Percentiles rank a stretch among this genome's conserved stretches.
Evolutionary conservation across 192 early-diverging fungal genomes (phyloP).

Genomic region (Backusella morwellensis): DNA sequence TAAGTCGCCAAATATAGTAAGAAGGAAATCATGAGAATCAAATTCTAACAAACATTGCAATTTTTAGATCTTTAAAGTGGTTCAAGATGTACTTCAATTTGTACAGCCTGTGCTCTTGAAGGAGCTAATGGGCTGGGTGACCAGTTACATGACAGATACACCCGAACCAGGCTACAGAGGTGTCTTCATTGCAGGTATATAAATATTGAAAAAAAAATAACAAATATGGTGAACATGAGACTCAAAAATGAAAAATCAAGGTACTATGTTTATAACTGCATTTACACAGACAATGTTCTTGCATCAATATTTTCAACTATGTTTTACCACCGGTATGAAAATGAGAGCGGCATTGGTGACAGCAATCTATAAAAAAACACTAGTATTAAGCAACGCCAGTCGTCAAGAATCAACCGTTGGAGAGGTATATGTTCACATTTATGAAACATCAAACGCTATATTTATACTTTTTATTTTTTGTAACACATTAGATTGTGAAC

Average conservation of each 20-base stretch:
- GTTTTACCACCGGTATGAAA: conserved; percentile 70
- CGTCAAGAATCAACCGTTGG: conserved; percentile 81
- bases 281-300: conserved; percentile 75
- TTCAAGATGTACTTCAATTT: conserved; percentile 73
- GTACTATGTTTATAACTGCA: conserved; percentile 70
- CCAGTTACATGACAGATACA: conserved; percentile 48
- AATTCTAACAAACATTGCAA: background rate
- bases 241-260: conserved; percentile 14
- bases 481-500: conserved; percentile 44
- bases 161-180: conserved; percentile 67
- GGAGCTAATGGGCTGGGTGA: conserved; percentile 63
- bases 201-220: background rate
- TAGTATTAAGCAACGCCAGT: conserved; percentile 73
- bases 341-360: conserved; percentile 69
- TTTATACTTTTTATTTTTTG: background rate
- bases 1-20: conserved; percentile 5
- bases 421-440: conserved; percentile 52
- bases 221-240: background rate
- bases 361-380: conserved; percentile 81
- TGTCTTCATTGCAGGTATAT: conserved; percentile 64
- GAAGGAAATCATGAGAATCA: background rate
- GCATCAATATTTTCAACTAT: conserved; percentile 87
- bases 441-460: background rate
- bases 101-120: conserved; percentile 74
- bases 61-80: conserved; percentile 60